A percentile compares a stretch with the other conserved stretches of the same genome.
phyloP scores from a whole-genome alignment of 2,329 filamentous ascomycete genomes.

The Emericellopsis cladophorae region DNA sequence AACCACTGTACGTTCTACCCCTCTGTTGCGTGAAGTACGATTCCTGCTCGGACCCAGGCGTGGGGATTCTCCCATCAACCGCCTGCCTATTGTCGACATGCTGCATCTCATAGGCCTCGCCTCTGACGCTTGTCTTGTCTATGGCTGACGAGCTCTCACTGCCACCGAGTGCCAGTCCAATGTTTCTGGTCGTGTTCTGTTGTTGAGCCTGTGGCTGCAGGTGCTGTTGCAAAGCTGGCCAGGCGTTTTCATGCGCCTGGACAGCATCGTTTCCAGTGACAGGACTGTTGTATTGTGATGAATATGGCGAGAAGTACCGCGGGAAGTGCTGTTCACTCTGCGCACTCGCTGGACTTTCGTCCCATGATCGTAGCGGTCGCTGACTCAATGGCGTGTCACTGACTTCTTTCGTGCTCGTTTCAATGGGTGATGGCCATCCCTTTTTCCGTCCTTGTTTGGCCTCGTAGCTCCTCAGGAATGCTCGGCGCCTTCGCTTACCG shows the following conservation, averaged over 20 bases:
- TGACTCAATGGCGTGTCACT: conserved; percentile 14
- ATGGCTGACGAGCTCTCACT: conserved; percentile 7
- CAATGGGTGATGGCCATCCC: conserved; percentile 3
- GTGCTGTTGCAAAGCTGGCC: conserved; percentile 14
- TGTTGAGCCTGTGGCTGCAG: conserved; percentile 9
- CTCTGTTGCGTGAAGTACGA: background rate
- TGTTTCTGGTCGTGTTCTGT: conserved; percentile 23
- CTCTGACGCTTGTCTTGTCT: background rate
- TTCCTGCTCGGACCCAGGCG: too few relatives aligned
- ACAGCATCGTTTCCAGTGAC: conserved; percentile 29
- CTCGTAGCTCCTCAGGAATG: conserved; percentile 35
- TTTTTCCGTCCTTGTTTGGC: conserved; percentile 19
- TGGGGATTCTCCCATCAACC: too few relatives aligned
- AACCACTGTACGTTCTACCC: background rate
- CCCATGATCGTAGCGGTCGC: conserved; percentile 35
- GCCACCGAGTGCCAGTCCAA: conserved; percentile 30
- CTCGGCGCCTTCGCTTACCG: conserved; percentile 40
- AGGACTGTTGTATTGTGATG: conserved; percentile 46
- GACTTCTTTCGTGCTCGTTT: conserved; percentile 3
- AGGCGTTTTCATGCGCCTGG: conserved; percentile 4
- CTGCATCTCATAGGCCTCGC: conserved; percentile 26
- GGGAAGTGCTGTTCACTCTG: conserved; percentile 24
- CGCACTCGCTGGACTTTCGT: conserved; percentile 36
- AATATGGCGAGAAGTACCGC: conserved; percentile 46
- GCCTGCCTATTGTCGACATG: conserved; percentile 20